Evolutionary conservation across 257 asterid genomes (phyloP).

Genomic region (Anisodus tanguticus): DNA sequence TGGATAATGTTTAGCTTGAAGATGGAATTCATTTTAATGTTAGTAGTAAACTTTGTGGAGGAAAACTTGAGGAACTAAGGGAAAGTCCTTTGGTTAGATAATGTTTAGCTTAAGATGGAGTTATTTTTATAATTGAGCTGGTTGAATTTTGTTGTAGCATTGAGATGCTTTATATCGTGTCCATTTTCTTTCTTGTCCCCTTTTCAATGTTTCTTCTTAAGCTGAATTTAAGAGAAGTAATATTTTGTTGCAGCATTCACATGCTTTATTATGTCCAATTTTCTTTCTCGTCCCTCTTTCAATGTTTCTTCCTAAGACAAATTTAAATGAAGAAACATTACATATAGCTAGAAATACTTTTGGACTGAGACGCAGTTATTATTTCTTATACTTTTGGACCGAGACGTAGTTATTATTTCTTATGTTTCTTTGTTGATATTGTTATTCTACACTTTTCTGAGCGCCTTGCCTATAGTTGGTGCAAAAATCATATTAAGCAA

Average conservation of each 20-base stretch:
- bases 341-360: no score
- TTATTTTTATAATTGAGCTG: neutral
- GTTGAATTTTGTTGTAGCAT: neutral
- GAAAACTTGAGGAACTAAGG: conserved; percentile 58
- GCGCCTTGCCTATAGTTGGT: neutral
- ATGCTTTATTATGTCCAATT: no score
- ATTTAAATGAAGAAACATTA: no score
- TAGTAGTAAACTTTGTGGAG: conserved; percentile 38
- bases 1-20: conserved; percentile 37
- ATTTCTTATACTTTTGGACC: no score
- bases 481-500: neutral
- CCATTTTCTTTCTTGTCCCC: neutral
- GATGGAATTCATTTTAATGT: neutral
- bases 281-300: no score
- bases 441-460: neutral
- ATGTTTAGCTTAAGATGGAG: neutral
- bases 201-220: neutral
- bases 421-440: neutral
- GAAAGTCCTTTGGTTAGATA: conserved; percentile 50
- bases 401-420: neutral
- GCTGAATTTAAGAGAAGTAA: no score
- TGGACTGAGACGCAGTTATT: neutral
- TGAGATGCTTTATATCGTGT: neutral
- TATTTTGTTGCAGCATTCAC: no score
- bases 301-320: no score